phyloP scores from a whole-genome alignment of 306 rosid genomes.

The Medicago lupulina region DNA sequence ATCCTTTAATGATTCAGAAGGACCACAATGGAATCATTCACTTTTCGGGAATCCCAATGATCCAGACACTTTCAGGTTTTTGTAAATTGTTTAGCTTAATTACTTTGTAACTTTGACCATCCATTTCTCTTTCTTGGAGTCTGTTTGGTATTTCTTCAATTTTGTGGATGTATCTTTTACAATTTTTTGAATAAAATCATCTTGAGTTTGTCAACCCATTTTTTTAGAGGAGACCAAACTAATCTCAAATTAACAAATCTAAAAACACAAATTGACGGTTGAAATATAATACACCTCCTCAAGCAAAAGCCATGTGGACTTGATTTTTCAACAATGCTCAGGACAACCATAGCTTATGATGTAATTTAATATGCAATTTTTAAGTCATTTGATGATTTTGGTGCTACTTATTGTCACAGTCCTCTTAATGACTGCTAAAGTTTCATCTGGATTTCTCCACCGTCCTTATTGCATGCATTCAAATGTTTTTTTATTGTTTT shows the following conservation, averaged over 20 bases:
- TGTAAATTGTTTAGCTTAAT: conserved; percentile 30
- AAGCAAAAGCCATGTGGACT: too few species aligned
- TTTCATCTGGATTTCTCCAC: conserved; percentile 26
- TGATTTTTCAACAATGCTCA: too few species aligned
- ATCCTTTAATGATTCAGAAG: conserved; percentile 84
- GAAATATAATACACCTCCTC: not conserved
- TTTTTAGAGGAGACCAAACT: conserved; percentile 12
- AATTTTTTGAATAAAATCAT: conserved; percentile 1
- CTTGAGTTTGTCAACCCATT: not conserved
- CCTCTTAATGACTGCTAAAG: conserved; percentile 34
- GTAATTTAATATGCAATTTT: conserved; percentile 20
- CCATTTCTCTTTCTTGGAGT: conserved; percentile 26
- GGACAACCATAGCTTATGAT: not conserved
- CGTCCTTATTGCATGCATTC: conserved; percentile 24
- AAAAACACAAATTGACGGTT: not conserved
- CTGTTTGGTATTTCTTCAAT: conserved; percentile 11
- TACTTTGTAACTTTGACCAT: conserved; percentile 23
- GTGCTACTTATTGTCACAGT: conserved; percentile 24
- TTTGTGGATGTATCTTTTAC: not conserved
- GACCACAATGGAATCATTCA: conserved; percentile 91
- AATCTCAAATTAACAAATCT: not conserved
- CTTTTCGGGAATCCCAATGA: conserved; percentile 98
- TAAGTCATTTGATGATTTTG: conserved; percentile 31
- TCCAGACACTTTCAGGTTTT: conserved; percentile 88
- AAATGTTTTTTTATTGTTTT: conserved; percentile 34